phyloP scores from a whole-genome alignment of 129 eudicot genomes.

The Erigeron canadensis region DNA sequence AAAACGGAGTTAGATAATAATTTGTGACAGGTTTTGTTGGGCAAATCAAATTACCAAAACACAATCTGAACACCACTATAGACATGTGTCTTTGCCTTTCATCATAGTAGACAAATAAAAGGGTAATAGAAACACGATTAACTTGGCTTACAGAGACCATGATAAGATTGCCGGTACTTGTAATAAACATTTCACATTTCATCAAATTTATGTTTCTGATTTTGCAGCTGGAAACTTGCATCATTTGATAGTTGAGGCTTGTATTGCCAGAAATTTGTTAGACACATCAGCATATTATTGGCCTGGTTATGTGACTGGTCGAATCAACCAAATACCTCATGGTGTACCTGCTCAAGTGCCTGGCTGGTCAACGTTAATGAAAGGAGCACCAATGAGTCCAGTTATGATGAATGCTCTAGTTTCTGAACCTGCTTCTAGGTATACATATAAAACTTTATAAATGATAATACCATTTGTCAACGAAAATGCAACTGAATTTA shows the following conservation, averaged over 20 bases:
- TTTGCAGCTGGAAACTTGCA: conserved; percentile 91
- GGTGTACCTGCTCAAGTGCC: conserved; percentile 66
- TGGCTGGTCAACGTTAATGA: conserved; percentile 96
- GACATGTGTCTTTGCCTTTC: neutral
- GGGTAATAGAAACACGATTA: neutral
- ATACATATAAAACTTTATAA: conserved; percentile 25
- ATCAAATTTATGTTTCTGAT: neutral
- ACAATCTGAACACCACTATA: neutral
- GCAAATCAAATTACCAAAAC: no score
- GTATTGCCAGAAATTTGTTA: conserved; percentile 86
- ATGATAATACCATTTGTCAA: conserved; percentile 23
- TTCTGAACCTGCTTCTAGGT: conserved; percentile 97
- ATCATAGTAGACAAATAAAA: neutral
- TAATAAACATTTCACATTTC: neutral
- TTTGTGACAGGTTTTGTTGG: no score
- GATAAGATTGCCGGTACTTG: neutral
- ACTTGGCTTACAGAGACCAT: neutral
- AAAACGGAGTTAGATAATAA: no score
- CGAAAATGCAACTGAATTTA: conserved; percentile 77
- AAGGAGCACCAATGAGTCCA: conserved; percentile 67
- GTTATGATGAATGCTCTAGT: conserved; percentile 63
- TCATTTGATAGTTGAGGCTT: conserved; percentile 89
- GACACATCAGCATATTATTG: conserved; percentile 92
- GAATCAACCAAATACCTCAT: conserved; percentile 63
- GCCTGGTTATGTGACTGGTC: conserved; percentile 92